phyloP scores from a whole-genome alignment of 352 stramenopile genomes.

The Phytophthora citricola region DNA sequence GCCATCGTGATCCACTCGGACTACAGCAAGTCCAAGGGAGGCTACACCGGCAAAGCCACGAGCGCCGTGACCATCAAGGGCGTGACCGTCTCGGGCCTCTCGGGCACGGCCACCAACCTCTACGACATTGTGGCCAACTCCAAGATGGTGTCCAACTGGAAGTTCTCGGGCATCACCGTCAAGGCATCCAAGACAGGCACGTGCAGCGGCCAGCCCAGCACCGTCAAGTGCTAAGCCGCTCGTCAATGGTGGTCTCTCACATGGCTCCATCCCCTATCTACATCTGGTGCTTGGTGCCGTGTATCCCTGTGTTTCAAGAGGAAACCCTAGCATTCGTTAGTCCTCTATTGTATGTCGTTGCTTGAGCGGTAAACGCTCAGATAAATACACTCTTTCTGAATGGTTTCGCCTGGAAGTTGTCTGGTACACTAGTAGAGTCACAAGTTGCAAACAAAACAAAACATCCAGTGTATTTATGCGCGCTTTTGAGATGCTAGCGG shows the following conservation, averaged over 20 bases:
- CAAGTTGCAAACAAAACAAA: not conserved
- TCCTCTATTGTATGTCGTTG: not conserved
- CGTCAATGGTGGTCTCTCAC: not conserved
- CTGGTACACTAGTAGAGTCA: not conserved
- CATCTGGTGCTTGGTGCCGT: not conserved
- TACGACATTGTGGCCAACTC: conserved; percentile 32
- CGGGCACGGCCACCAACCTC: conserved; percentile 14
- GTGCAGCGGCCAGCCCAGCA: conserved; percentile 21
- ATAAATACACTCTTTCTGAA: not conserved
- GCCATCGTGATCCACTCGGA: conserved; percentile 26
- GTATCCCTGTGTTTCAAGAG: not conserved
- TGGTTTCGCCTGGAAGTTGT: not conserved
- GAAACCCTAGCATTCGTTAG: not conserved
- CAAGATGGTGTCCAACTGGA: conserved; percentile 22
- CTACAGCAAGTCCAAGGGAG: conserved; percentile 18
- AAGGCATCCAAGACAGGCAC: conserved; percentile 11
- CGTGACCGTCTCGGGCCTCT: conserved; percentile 26
- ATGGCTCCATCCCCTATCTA: not conserved
- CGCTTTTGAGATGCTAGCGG: not conserved
- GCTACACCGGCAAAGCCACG: conserved; percentile 15
- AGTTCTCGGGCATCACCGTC: conserved; percentile 21
- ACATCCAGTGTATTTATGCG: not conserved
- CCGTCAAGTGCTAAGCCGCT: conserved; percentile 14
- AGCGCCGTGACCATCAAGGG: conserved; percentile 31
- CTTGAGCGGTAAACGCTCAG: not conserved